Percentiles rank a stretch among this genome's conserved stretches.
Evolutionary conservation across 208 protist genomes (phyloP).

Genomic region (Trypanosoma congolense): DNA sequence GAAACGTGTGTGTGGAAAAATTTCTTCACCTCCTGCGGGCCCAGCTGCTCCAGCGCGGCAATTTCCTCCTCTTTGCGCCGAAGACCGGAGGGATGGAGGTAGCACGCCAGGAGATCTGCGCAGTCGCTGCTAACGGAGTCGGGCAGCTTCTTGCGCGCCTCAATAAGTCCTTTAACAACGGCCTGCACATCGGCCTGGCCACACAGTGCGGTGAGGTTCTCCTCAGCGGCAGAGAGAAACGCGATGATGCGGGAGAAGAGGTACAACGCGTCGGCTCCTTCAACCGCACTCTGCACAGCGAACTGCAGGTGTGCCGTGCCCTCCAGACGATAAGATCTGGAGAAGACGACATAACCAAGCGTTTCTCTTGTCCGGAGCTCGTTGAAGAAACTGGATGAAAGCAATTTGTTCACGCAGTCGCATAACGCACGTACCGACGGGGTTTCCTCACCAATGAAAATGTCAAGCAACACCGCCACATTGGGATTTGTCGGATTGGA

Average conservation of each 20-base stretch:
- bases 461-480: conserved; percentile 37
- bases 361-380: conserved; percentile 67
- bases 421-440: conserved; percentile 32
- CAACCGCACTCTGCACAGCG: conserved; percentile 49
- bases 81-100: conserved; percentile 29
- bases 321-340: conserved; percentile 14
- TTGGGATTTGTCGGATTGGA: conserved; percentile 48
- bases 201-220: conserved; percentile 35
- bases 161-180: conserved; percentile 37
- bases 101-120: conserved; percentile 23
- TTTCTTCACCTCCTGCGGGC: conserved; percentile 24
- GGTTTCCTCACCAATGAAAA: conserved; percentile 54
- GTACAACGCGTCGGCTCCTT: conserved; percentile 48
- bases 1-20: conserved; percentile 35
- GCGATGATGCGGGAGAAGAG: conserved; percentile 72
- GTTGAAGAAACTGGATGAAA: conserved; percentile 67
- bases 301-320: conserved; percentile 40
- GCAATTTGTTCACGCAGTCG: conserved; percentile 29
- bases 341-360: conserved; percentile 77
- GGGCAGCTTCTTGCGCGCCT: conserved; percentile 39
- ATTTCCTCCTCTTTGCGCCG: conserved; percentile 32
- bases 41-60: conserved; percentile 29
- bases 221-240: conserved; percentile 47
- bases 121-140: conserved; percentile 42
- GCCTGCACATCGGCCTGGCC: conserved; percentile 25